Conservation (phyloP, 1,139 yeast species). For the Geotrichum klebahnii region DNA sequence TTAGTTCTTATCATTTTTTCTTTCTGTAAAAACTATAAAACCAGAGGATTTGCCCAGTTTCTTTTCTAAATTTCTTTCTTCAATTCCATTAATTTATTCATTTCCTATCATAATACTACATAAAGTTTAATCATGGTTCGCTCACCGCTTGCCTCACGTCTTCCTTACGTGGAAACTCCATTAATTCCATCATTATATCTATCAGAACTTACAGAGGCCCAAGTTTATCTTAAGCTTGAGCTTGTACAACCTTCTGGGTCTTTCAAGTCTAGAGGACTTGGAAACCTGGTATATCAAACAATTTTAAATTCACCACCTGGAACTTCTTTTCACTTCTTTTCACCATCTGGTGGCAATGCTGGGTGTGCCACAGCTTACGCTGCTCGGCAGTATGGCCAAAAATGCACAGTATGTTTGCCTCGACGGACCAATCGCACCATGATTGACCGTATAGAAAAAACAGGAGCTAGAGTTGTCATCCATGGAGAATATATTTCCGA, state of each 20-base stretch:
- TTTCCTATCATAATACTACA: not conserved
- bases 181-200: constrained; percentile 34
- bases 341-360: constrained; percentile 80
- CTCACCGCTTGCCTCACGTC: constrained; percentile 1
- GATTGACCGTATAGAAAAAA: constrained; percentile 44
- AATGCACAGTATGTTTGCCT: constrained; percentile 67
- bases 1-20: too few species aligned
- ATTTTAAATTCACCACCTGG: constrained; percentile 24
- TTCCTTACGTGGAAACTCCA: constrained; percentile 38
- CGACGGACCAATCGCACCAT: constrained; percentile 44
- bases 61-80: not conserved
- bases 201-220: constrained; percentile 35
- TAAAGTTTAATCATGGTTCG: not conserved
- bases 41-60: not conserved
- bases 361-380: constrained; percentile 71
- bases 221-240: constrained; percentile 57
- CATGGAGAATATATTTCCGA: constrained; percentile 60
- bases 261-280: constrained; percentile 52
- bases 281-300: constrained; percentile 37
- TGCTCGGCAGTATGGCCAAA: constrained; percentile 41
- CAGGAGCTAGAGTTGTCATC: constrained; percentile 56
- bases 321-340: constrained; percentile 48
- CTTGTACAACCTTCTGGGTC: constrained; percentile 67
- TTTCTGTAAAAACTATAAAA: too few species aligned
- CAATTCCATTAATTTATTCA: not conserved